Evolutionary conservation across 345 rosid genomes (phyloP).

Genomic region (Noccaea bulbosa): DNA sequence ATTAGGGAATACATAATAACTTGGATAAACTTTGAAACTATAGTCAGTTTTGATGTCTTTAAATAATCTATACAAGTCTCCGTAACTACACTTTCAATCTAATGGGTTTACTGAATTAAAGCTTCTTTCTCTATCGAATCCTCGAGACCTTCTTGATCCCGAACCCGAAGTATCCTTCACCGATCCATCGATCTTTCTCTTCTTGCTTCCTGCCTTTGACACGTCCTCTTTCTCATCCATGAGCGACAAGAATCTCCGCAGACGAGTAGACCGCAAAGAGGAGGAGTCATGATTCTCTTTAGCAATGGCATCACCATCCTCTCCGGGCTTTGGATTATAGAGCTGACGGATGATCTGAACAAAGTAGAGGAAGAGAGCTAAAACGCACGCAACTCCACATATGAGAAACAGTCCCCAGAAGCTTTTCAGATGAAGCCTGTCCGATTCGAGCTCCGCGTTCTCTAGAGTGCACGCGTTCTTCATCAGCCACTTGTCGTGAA

Average conservation of each 20-base stretch:
- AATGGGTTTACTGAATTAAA: constrained; percentile 32
- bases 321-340: constrained; percentile 30
- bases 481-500: constrained; percentile 94
- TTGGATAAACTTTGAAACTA: constrained; percentile 1
- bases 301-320: constrained; percentile 44
- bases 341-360: constrained; percentile 54
- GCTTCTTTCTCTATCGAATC: constrained; percentile 36
- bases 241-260: constrained; percentile 65
- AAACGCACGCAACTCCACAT: constrained; percentile 73
- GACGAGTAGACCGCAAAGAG: constrained; percentile 46
- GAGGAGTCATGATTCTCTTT: constrained; percentile 35
- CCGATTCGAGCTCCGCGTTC: constrained; percentile 65
- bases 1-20: neutral
- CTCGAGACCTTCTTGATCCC: constrained; percentile 28
- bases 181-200: constrained; percentile 58
- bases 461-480: constrained; percentile 70
- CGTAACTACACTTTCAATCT: constrained; percentile 30
- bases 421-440: constrained; percentile 74
- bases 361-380: constrained; percentile 71
- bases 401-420: constrained; percentile 90
- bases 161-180: constrained; percentile 31
- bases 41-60: neutral
- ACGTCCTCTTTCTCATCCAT: constrained; percentile 78
- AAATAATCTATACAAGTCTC: constrained; percentile 1
- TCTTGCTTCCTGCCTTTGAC: constrained; percentile 52